A percentile compares a stretch with the other conserved stretches of the same genome.
These are phyloP conservation scores for Setomelanomma holmii DNA, from an alignment of 2,329 filamentous ascomycete genomes.

Conservation along the genomic window DNA sequence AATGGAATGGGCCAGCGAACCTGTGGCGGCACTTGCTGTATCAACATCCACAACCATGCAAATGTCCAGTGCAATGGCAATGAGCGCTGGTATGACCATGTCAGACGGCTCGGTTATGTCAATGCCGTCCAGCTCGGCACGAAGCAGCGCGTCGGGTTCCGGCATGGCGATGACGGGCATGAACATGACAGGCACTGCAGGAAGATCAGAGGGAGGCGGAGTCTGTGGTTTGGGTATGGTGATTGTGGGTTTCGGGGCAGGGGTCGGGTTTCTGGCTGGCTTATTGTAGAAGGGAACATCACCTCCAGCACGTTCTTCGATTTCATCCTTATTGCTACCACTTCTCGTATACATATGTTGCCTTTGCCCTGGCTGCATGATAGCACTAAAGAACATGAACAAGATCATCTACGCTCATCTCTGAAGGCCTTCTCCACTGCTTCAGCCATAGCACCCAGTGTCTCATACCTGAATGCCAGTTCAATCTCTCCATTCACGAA, in stretches of 20 bases:
- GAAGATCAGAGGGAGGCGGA: conserved; percentile 10
- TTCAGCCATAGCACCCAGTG: no score
- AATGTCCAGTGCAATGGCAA: neutral
- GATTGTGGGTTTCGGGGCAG: conserved; percentile 25
- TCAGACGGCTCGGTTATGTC: conserved; percentile 39
- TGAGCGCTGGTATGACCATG: conserved; percentile 38
- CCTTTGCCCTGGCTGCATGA: no score
- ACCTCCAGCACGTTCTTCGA: neutral
- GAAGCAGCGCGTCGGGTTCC: conserved; percentile 8
- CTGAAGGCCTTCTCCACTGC: no score
- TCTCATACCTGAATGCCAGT: no score
- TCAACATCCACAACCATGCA: conserved; percentile 4
- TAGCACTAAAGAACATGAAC: no score
- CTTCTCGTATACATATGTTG: no score
- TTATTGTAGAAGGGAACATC: conserved; percentile 5
- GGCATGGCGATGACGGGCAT: conserved; percentile 35
- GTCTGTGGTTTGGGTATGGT: conserved; percentile 15
- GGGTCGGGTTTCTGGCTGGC: conserved; percentile 17
- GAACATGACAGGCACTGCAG: conserved; percentile 19
- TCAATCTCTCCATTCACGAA: no score
- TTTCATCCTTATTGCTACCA: neutral
- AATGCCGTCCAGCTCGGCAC: conserved; percentile 27
- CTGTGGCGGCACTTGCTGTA: conserved; percentile 18
- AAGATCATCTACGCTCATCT: no score
- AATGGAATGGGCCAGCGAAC: conserved; percentile 23